phyloP scores from a whole-genome alignment of 2,329 filamentous ascomycete genomes.

The Colletotrichum lini region DNA sequence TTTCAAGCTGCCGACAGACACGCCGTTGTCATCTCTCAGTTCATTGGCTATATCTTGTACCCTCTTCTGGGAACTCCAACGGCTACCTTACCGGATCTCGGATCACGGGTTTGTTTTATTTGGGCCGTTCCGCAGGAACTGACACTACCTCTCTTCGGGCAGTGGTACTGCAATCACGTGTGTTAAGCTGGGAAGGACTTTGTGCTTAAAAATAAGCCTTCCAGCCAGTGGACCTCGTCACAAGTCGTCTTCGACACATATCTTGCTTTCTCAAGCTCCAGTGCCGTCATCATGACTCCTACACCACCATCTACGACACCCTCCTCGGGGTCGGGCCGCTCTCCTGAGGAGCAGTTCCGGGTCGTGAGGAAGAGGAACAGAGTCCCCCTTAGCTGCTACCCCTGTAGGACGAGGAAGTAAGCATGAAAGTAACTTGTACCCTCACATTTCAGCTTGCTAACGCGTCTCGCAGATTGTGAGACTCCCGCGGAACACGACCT shows the following conservation, averaged over 20 bases:
- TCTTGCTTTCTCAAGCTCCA: slow-evolving; percentile 7
- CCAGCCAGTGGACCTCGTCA: slow-evolving; percentile 16
- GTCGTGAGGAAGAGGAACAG: slow-evolving; percentile 94
- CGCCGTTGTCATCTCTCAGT: slow-evolving; percentile 21
- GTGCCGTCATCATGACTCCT: slow-evolving; percentile 73
- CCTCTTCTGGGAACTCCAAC: slow-evolving; percentile 15
- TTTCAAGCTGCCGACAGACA: slow-evolving; percentile 11
- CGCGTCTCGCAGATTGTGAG: slow-evolving; percentile 54
- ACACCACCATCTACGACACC: slow-evolving; percentile 85
- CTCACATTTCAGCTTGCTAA: slow-evolving; percentile 41
- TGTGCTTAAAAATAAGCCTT: slow-evolving; percentile 2
- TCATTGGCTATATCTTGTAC: slow-evolving; percentile 24
- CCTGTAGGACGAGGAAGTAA: slow-evolving; percentile 93
- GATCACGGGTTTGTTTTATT: background rate
- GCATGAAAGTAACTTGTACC: slow-evolving; percentile 45
- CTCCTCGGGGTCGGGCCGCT: slow-evolving; percentile 78
- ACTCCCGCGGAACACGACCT: slow-evolving; percentile 17
- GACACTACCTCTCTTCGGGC: slow-evolving; percentile 1
- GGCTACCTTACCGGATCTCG: slow-evolving; percentile 7
- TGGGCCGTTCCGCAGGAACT: slow-evolving; percentile 9
- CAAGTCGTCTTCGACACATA: background rate
- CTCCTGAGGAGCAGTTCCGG: slow-evolving; percentile 88
- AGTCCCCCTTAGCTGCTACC: slow-evolving; percentile 90
- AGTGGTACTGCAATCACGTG: slow-evolving; percentile 8
- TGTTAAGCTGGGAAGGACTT: slow-evolving; percentile 11